These are phyloP conservation scores for Auricularia cornea DNA, from an alignment of 768 basidiomycete species.

Conservation along the genomic window DNA sequence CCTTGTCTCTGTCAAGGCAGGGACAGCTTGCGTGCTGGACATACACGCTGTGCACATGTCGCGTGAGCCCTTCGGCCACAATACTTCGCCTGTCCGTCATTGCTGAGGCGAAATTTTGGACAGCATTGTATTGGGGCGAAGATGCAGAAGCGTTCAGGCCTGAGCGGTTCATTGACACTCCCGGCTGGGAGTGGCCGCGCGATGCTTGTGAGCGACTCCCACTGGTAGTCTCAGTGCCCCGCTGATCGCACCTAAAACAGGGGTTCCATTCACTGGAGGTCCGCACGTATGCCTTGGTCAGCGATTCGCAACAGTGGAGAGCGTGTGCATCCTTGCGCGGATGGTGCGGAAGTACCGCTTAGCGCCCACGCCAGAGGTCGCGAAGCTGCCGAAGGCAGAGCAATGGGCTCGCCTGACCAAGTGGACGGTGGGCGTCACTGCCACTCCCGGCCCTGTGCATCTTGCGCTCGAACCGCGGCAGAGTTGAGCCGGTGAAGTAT, in stretches of 20 bases:
- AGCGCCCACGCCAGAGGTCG: constrained; percentile 30
- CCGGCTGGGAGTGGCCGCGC: constrained; percentile 42
- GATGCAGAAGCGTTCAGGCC: constrained; percentile 40
- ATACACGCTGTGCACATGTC: constrained; percentile 37
- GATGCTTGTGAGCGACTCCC: constrained; percentile 34
- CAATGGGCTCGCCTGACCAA: constrained; percentile 26
- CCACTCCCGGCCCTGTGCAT: constrained; percentile 20
- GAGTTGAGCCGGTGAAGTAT: too few relatives aligned
- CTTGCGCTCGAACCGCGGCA: background rate
- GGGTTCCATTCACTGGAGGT: constrained; percentile 38
- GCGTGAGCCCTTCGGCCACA: constrained; percentile 24
- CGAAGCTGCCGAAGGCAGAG: constrained; percentile 18
- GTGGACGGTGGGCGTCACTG: constrained; percentile 31
- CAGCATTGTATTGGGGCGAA: constrained; percentile 45
- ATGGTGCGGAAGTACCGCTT: constrained; percentile 36
- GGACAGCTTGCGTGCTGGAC: constrained; percentile 32
- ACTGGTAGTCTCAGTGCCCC: background rate
- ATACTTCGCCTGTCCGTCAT: too few relatives aligned
- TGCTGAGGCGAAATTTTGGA: too few relatives aligned
- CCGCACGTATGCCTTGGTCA: constrained; percentile 42
- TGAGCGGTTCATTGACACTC: constrained; percentile 43
- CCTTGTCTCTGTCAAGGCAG: constrained; percentile 30
- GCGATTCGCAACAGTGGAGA: constrained; percentile 38
- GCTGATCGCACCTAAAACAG: constrained; percentile 16
- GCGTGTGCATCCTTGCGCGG: constrained; percentile 34